Conservation (phyloP, 2,329 filamentous ascomycete species). For the Chaetomiaceae sp. region DNA sequence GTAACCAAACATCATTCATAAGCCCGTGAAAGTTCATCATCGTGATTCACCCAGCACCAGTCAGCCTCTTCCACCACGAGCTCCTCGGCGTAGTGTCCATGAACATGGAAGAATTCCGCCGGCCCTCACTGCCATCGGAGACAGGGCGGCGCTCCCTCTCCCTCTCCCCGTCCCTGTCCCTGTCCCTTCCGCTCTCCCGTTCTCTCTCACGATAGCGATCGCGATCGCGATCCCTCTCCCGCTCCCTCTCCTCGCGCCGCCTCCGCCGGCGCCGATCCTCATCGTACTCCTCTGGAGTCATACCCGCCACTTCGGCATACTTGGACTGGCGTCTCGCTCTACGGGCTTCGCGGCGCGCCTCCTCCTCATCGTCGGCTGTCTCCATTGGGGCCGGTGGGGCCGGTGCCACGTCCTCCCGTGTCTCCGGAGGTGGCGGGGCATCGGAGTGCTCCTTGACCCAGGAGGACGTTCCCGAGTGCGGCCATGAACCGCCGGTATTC, state of each 20-base stretch:
- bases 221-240: conserved; percentile 19
- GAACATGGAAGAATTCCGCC: conserved; percentile 29
- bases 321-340: conserved; percentile 42
- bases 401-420: conserved; percentile 19
- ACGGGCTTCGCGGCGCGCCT: conserved; percentile 45
- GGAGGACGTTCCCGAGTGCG: conserved; percentile 58
- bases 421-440: conserved; percentile 50
- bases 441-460: conserved; percentile 64
- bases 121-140: conserved; percentile 30
- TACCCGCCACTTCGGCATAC: conserved; percentile 36
- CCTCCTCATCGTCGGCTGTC: conserved; percentile 43
- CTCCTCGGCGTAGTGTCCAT: conserved; percentile 45
- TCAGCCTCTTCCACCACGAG: conserved; percentile 56
- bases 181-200: conserved; percentile 1
- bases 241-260: conserved; percentile 30
- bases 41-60: conserved; percentile 15
- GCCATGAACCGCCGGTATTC: conserved; percentile 44
- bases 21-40: conserved; percentile 2
- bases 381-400: conserved; percentile 30
- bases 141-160: conserved; percentile 23
- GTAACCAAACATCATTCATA: conserved; percentile 9
- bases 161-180: conserved; percentile 5
- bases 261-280: conserved; percentile 28
- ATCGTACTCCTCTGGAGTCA: conserved; percentile 30
- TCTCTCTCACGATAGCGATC: conserved; percentile 13